A percentile compares a stretch with the other conserved stretches of the same genome.
These are phyloP conservation scores for Sugiyamaella sp. DNA, from an alignment of 1,139 yeast species.

Conservation along the genomic window DNA sequence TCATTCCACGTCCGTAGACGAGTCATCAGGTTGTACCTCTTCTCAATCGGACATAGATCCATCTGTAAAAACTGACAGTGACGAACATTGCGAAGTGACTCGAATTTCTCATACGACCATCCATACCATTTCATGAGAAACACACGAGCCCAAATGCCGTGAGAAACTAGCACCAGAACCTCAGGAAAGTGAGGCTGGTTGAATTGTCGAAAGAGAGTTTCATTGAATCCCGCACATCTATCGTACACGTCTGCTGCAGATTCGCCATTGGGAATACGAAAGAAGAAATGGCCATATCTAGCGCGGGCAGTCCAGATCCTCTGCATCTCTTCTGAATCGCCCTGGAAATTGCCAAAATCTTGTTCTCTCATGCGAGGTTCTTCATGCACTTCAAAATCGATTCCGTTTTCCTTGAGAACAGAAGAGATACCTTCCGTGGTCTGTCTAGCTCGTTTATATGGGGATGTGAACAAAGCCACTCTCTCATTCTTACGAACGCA, in stretches of 20 bases:
- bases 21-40: conserved; percentile 39
- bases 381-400: conserved; percentile 61
- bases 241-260: conserved; percentile 96
- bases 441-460: conserved; percentile 78
- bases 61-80: conserved; percentile 81
- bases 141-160: conserved; percentile 92
- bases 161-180: conserved; percentile 81
- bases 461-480: conserved; percentile 74
- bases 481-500: conserved; percentile 56
- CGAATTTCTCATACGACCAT: conserved; percentile 90
- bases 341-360: conserved; percentile 91
- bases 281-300: conserved; percentile 88
- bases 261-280: conserved; percentile 89
- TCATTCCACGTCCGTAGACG: conserved; percentile 44
- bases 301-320: conserved; percentile 80
- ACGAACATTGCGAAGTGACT: conserved; percentile 75
- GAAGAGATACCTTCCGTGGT: conserved; percentile 70
- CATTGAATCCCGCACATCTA: conserved; percentile 86
- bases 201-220: conserved; percentile 80
- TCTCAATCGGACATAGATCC: conserved; percentile 53
- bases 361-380: conserved; percentile 93
- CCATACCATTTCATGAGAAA: conserved; percentile 90
- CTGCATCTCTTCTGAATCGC: conserved; percentile 73
- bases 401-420: conserved; percentile 53
- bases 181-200: conserved; percentile 66